Conservation (phyloP, 345 rosid genomes). For the Eucalyptus cloeziana region DNA sequence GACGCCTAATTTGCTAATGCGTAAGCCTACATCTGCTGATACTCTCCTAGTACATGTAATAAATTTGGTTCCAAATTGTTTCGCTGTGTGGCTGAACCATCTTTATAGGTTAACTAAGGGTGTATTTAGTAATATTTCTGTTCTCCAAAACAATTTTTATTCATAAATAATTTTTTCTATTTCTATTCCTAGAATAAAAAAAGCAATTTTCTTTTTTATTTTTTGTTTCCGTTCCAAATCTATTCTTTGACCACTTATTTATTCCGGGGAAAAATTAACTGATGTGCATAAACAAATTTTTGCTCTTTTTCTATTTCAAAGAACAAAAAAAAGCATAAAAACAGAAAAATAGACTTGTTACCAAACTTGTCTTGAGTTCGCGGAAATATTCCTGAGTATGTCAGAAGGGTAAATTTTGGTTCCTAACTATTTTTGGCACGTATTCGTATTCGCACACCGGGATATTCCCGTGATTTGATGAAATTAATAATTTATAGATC, state of each 20-base stretch:
- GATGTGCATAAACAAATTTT: no score
- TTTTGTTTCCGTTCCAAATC: no score
- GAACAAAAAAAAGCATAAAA: no score
- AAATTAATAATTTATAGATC: neutral
- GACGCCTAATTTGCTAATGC: neutral
- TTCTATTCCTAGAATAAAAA: accelerated
- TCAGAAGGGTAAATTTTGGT: neutral
- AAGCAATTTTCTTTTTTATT: accelerated
- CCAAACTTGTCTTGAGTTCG: no score
- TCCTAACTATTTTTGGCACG: neutral
- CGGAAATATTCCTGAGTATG: neutral
- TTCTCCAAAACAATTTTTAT: accelerated
- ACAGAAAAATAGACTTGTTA: no score
- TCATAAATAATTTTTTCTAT: accelerated
- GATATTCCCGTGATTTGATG: neutral
- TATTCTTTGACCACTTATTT: accelerated
- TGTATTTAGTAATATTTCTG: accelerated
- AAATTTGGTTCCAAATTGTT: neutral
- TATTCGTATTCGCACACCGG: neutral
- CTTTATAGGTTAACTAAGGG: neutral
- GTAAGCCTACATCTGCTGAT: neutral
- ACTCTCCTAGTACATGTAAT: neutral
- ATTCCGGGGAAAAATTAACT: accelerated
- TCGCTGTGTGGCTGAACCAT: neutral
- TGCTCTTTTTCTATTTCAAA: no score